Base-by-base conservation (phyloP, 345 rosid genomes). In the Eucalyptus sp. region DNA sequence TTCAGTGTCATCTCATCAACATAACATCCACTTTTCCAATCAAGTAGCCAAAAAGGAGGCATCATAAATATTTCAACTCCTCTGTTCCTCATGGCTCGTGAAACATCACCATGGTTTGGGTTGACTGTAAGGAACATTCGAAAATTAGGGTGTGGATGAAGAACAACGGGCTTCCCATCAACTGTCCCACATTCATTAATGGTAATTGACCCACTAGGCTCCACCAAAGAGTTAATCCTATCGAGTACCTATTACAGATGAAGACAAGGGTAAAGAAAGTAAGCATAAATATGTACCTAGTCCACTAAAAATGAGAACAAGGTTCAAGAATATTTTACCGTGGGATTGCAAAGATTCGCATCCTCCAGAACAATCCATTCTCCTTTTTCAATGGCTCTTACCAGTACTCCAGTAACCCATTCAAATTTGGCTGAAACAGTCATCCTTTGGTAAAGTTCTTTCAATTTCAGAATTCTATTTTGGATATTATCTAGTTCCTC, bases 11-110 rank as follows among this genome's bases (percentile, higher is more conserved):
- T 88, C 88, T 95, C 96, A 80, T 93, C 93, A 89, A 91, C 71
- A 87, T 87, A 89, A 64, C 88, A 90, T 89, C 87, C 93, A 83
- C 86, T 80, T 89, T 87, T 90, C 87, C 92, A 94, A 49, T 94
- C 94, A 68, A 94, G 89, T 79, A 94, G 93, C 99, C 99, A 97
- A 90, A 94, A 93, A 24, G 99, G 99, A 87, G 93, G 96, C 99
- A 96, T 95, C 97, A 97, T 92, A 91, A 90, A 97, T 90, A 96
- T 94, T 93, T 97, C 99, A 87, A 96, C 99, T 85, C 99, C 99
- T 90, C 99, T 96, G 90, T 97, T 97, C 89, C 99, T 93, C 99
- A 97, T 97, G 71, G 99, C 99, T 86, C 99, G 93, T 56, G 99
- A 97, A 86, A 96, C 96, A 90, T 97, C 99, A 88, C 99, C 99